Percentiles rank a stretch among this genome's conserved stretches.
phyloP scores from a whole-genome alignment of 495 filamentous ascomycete genomes.

The Hypoxylon fragiforme region DNA sequence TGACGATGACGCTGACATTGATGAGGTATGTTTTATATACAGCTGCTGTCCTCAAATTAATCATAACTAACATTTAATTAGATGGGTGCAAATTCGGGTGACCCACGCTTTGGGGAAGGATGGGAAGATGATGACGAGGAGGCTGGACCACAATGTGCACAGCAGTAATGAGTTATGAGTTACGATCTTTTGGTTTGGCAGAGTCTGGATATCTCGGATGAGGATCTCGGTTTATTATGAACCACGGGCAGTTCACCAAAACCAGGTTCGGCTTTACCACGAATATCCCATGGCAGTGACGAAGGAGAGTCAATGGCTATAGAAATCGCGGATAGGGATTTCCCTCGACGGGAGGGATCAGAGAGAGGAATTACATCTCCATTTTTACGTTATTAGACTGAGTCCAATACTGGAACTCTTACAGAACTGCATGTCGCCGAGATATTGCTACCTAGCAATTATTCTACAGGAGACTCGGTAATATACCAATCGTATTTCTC shows the following conservation, averaged over 20 bases:
- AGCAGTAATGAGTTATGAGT: conserved; percentile 65
- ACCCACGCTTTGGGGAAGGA: conserved; percentile 69
- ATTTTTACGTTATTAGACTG: background rate
- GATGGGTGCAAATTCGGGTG: conserved; percentile 66
- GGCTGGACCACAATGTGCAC: conserved; percentile 73
- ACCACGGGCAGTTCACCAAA: background rate
- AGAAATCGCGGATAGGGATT: background rate
- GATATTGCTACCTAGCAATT: too few relatives aligned
- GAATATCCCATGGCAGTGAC: background rate
- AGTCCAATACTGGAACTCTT: background rate
- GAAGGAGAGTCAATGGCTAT: background rate
- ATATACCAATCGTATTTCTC: too few relatives aligned
- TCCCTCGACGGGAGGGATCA: too few relatives aligned
- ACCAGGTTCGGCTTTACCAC: conserved; percentile 6
- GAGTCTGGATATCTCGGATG: conserved; percentile 14
- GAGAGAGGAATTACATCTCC: conserved; percentile 10
- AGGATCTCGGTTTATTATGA: conserved; percentile 10
- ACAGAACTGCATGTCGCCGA: too few relatives aligned
- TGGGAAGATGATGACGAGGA: conserved; percentile 72
- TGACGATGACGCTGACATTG: conserved; percentile 76
- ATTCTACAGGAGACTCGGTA: too few relatives aligned
- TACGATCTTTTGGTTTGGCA: conserved; percentile 21
- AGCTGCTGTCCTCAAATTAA: conserved; percentile 5
- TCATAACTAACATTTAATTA: conserved; percentile 39
- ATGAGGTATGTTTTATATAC: conserved; percentile 61